Base-by-base conservation (phyloP, 129 eudicot genomes). In the Helianthus annuus region DNA sequence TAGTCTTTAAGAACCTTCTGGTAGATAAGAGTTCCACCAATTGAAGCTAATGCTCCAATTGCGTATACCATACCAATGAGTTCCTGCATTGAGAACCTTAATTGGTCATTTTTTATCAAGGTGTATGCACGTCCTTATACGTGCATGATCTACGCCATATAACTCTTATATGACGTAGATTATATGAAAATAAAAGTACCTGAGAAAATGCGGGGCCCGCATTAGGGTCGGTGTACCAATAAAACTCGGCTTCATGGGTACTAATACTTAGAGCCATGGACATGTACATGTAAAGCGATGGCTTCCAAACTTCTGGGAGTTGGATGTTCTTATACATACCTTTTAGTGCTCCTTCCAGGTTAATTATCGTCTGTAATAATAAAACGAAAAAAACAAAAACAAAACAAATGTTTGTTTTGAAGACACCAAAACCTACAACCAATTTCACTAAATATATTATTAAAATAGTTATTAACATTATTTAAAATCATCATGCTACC, bases 191-290 rank as follows among this genome's bases (percentile, higher is more conserved):
- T 60, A 2, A 16, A 8, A 38, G 11, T 77, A 84, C 94, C 89
- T 84, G 81, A 40, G 89, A 82, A 76, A 84, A 87, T 1, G 82
- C 81, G 16, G 94, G 94, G 22, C 94, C 94, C 17, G 80, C 85
- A 45, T 82, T 79, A 48, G 84, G 83, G 68, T 87, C 77, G 2
- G 93, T 87, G 64, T 79, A 84, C 89, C 93, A 87, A 59, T 87
- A 87, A 66, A 87, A 87, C 24, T 76, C 85, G 48, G 89, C 93
- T 82, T 84, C 93, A 57, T 84, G 85, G 40, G 85, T 84, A 48
- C 87, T 79, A 19, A 84, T 59, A 72, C 83, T 84, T 9, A 84
- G 85, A 29, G 94, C 85, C 48, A 87, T 49, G 36, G 89, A 85
- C 22, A 87, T 57, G 51, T 69, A 84, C 85, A 84, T 84, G 75